Evolutionary conservation across 2,329 filamentous ascomycete genomes (phyloP), one percentile per base, ranked within the genome.

Genomic region (Penicillium sp.): DNA sequence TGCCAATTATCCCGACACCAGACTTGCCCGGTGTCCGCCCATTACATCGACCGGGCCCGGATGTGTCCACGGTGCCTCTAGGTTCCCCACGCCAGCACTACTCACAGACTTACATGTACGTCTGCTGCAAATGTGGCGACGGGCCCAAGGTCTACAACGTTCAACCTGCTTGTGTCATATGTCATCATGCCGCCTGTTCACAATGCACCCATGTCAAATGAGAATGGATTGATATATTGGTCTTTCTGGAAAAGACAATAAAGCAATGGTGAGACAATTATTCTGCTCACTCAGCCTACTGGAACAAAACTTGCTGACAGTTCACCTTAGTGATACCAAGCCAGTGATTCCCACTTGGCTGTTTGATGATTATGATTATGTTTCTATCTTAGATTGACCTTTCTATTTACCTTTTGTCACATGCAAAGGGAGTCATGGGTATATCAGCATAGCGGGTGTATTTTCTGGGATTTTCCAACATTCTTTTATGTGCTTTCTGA

Each of bases 101-200:
- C 43, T 33, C 42, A 23, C 25, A 52, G 1, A 62, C 58, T 8
- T 53, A 62, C 44, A 57, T 69, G 53, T 73, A 70, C 40, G 61
- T 68, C 47, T 73, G 71, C 59, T 73, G 71, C 62, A 1, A 50
- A 4, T 73, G 71, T 50, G 33, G 59, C 1, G 70, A 73, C 37
- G 71, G 71, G 0, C 71, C 71, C 0, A 73, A 72, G 44, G 53
- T 70, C 33, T 72, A 56, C 53, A 57, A 66, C 9, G 38, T 51
- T 27, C 67, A 73, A 38, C 59, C 65, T 2, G 39, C 32, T 18
- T 73, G 71, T 44, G 55, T 70, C 2, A 47, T 33, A 0, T 73
- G 71, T 59, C 1, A 60, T 2, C 71, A 73, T 23, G 32, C 33
- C 12, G 58, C 55, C 24, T 73, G 71, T 60, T 0, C 2, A 5